A percentile compares a stretch with the other conserved stretches of the same genome.
Evolutionary conservation across 306 rosid species (phyloP).

Genomic region (Delonix regia): DNA sequence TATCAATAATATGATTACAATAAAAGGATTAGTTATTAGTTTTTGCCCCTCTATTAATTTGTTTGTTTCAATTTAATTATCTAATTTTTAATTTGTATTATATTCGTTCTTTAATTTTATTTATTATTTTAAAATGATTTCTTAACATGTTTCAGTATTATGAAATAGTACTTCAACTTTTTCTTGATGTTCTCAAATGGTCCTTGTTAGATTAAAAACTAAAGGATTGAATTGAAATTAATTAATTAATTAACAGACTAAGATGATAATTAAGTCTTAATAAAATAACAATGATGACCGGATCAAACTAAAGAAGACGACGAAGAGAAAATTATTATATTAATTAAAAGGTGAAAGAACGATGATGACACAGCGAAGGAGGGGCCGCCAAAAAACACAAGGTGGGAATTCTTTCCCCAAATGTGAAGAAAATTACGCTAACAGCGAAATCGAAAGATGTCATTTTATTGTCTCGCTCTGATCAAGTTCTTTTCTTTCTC

Average conservation of each 20-base stretch:
- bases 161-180: no score
- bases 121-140: no score
- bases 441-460: background rate
- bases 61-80: no score
- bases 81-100: no score
- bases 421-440: background rate
- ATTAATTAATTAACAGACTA: no score
- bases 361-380: slow-evolving; percentile 35
- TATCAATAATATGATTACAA: background rate
- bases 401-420: background rate
- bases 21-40: background rate
- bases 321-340: background rate
- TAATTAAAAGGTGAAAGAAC: background rate
- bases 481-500: slow-evolving; percentile 26
- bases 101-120: no score
- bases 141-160: no score
- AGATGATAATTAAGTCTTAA: background rate
- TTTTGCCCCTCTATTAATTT: no score
- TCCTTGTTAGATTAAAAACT: no score
- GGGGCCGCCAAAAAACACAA: slow-evolving; percentile 16
- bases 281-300: background rate
- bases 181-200: no score
- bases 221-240: no score
- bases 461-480: background rate
- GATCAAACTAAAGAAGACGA: background rate